These are phyloP conservation scores for Teratosphaeria zuluensis DNA, from an alignment of 2,329 filamentous ascomycete species.

Conservation along the genomic window DNA sequence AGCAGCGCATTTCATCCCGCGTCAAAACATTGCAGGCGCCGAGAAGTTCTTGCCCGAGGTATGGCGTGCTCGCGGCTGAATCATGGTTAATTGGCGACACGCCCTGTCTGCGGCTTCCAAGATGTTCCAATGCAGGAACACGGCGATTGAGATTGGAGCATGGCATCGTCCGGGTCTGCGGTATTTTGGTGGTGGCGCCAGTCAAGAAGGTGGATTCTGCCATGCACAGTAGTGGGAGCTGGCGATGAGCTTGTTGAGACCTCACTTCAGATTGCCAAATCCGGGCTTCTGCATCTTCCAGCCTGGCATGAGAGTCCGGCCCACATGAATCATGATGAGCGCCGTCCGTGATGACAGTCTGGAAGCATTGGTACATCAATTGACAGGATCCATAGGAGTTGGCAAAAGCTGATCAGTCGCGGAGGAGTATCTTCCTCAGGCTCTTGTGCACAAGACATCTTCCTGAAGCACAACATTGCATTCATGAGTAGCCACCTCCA, in stretches of 20 bases:
- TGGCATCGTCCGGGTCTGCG: background rate
- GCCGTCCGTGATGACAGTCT: background rate
- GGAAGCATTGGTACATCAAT: background rate
- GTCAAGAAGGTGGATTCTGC: background rate
- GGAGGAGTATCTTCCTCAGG: background rate
- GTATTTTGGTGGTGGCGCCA: background rate
- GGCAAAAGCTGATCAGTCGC: no score
- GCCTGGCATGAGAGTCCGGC: no score
- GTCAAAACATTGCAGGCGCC: background rate
- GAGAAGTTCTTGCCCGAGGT: background rate
- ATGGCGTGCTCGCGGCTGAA: background rate
- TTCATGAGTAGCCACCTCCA: no score
- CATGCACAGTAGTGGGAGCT: background rate
- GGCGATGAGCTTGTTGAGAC: background rate
- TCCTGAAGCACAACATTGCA: no score
- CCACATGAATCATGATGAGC: background rate
- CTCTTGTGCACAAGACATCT: background rate
- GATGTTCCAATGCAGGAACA: background rate
- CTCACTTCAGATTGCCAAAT: background rate
- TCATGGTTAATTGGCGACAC: background rate
- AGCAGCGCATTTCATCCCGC: no score
- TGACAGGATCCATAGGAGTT: background rate
- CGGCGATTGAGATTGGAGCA: background rate
- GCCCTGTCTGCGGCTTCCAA: background rate
- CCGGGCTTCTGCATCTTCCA: background rate